A percentile compares a stretch with the other conserved stretches of the same genome.
These are phyloP conservation scores for Marchantia paleacea DNA, from an alignment of 225 moss, liverwort and hornwort species.

Conservation along the genomic window DNA sequence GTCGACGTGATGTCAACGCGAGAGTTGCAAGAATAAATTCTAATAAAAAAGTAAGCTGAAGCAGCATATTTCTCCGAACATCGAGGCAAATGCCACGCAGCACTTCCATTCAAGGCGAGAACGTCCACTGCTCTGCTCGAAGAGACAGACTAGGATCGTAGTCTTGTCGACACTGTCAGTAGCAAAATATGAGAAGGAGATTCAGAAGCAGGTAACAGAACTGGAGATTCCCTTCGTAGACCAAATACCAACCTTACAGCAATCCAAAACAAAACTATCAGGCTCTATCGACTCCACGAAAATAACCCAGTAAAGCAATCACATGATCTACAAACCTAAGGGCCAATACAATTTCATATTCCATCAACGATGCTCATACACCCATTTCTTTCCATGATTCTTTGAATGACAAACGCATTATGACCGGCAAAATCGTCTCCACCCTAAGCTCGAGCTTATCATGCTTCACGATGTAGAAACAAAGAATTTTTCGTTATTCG, in stretches of 20 bases:
- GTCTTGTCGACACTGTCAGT: background rate
- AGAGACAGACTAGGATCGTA: background rate
- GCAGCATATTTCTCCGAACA: no score
- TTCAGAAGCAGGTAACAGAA: background rate
- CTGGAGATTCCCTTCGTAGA: background rate
- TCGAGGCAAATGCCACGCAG: background rate
- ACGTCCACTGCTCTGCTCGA: background rate
- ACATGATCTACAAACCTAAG: background rate
- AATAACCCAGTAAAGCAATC: background rate
- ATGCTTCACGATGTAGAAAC: background rate
- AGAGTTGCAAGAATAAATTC: background rate
- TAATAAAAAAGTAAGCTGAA: background rate
- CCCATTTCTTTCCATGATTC: background rate
- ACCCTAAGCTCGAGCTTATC: background rate
- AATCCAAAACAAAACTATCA: background rate
- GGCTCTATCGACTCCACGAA: background rate
- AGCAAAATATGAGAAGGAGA: background rate
- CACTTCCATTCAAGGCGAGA: background rate
- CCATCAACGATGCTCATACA: background rate
- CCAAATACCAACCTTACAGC: background rate
- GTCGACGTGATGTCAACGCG: background rate
- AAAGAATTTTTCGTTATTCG: background rate
- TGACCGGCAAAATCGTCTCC: background rate
- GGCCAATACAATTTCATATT: background rate
- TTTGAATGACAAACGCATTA: background rate